Evolutionary conservation across 108 stramenopile genomes (phyloP).

Genomic region (Nitzschia palea): DNA sequence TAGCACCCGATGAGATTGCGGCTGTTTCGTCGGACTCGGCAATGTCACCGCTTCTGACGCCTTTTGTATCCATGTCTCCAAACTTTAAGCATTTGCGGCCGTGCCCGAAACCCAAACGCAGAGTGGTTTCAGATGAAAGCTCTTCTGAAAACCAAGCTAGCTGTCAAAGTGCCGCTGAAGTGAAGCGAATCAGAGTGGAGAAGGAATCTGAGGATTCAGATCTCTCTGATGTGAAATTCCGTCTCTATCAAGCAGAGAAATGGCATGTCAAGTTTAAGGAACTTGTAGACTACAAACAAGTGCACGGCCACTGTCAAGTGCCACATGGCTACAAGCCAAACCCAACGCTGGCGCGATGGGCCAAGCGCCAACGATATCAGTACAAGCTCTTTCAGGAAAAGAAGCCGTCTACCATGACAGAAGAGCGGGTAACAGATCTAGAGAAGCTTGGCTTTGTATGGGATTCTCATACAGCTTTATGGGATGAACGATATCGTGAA

Average conservation of each 20-base stretch:
- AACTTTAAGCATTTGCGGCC: conserved; percentile 4
- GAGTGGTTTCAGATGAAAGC: background rate
- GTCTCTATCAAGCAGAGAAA: conserved; percentile 17
- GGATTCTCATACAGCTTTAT: conserved; percentile 32
- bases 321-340: conserved; percentile 17
- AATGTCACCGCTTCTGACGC: background rate
- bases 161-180: too few species aligned
- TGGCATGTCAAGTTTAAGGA: conserved; percentile 14
- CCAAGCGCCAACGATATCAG: conserved; percentile 26
- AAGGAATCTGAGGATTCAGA: background rate
- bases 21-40: background rate
- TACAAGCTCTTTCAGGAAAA: conserved; percentile 23
- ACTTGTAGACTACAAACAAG: conserved; percentile 14
- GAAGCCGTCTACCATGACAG: conserved; percentile 41
- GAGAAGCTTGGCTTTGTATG: conserved; percentile 50
- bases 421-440: conserved; percentile 37
- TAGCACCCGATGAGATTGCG: background rate
- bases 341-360: conserved; percentile 26
- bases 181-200: background rate
- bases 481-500: conserved; percentile 38
- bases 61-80: background rate
- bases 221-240: background rate
- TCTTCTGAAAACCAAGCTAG: background rate
- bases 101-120: background rate
- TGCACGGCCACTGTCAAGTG: conserved; percentile 25